Evolutionary conservation across 345 rosid species (phyloP).

Genomic region (Ceriops decandra): DNA sequence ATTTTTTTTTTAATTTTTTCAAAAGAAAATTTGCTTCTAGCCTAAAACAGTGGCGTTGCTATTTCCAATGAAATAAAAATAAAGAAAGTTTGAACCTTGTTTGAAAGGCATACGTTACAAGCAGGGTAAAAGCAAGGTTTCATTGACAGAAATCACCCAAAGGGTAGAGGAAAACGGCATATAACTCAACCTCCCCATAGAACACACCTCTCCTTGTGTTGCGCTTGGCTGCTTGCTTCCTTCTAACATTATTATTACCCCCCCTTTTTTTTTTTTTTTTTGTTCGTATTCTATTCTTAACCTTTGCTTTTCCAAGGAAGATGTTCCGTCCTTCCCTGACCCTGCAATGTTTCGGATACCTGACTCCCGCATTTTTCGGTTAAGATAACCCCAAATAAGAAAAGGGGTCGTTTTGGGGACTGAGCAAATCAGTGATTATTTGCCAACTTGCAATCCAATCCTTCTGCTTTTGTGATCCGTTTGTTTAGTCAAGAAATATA

Average conservation of each 20-base stretch:
- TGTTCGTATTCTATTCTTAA: not conserved
- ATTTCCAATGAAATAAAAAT: not conserved
- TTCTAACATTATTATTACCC: no score
- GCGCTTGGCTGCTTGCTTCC: not conserved
- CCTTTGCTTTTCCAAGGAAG: conserved; percentile 1
- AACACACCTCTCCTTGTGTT: not conserved
- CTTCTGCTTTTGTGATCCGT: no score
- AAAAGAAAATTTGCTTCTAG: no score
- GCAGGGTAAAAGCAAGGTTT: not conserved
- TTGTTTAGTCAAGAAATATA: not conserved
- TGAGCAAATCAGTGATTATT: no score
- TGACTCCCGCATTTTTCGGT: no score
- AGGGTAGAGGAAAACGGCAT: not conserved
- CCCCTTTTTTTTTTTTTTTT: not conserved
- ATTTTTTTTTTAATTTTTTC: no score
- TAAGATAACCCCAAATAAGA: no score
- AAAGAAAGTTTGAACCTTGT: not conserved
- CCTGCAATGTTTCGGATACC: no score
- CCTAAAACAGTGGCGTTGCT: no score
- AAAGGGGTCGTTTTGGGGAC: no score
- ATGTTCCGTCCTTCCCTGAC: not conserved
- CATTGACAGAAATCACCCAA: not conserved
- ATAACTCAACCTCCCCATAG: not conserved
- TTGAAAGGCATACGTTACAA: not conserved
- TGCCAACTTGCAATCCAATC: no score